Conservation (phyloP, 495 filamentous ascomycete genomes). For the Aspergillus panamensis region DNA sequence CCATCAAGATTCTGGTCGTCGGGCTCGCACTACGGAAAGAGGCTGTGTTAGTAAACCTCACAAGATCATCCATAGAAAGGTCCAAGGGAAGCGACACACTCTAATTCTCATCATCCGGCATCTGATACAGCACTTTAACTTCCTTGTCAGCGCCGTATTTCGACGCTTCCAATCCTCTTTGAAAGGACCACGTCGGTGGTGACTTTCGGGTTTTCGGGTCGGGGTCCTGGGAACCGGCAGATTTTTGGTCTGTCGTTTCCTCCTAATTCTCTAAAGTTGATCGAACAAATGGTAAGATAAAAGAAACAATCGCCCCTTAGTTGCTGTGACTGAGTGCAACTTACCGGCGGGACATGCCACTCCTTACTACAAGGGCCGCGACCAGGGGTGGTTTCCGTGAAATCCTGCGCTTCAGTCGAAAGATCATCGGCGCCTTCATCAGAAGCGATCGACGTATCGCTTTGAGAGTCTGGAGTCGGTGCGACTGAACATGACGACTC, state of each 20-base stretch:
- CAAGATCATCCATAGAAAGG: neutral
- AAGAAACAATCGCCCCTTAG: neutral
- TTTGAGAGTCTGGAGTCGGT: conserved; percentile 6
- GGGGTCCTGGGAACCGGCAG: conserved; percentile 5
- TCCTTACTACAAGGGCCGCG: conserved; percentile 13
- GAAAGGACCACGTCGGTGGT: conserved; percentile 14
- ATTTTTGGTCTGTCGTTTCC: conserved; percentile 6
- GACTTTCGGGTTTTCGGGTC: conserved; percentile 2
- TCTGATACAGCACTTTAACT: conserved; percentile 12
- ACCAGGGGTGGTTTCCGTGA: neutral
- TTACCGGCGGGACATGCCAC: conserved; percentile 15
- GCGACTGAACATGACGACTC: conserved; percentile 10
- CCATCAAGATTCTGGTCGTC: conserved; percentile 4
- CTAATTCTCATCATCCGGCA: conserved; percentile 18
- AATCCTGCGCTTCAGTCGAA: neutral
- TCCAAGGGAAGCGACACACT: neutral
- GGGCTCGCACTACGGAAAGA: conserved; percentile 11
- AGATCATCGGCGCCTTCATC: conserved; percentile 11
- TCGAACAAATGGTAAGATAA: conserved; percentile 4
- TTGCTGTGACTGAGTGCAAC: neutral
- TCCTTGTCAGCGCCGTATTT: conserved; percentile 16
- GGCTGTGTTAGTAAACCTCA: neutral
- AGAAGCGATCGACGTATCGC: conserved; percentile 10
- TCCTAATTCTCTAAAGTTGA: conserved; percentile 8
- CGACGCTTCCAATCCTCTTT: conserved; percentile 14